Percentiles rank a stretch among this genome's conserved stretches.
phyloP scores from a whole-genome alignment of 768 basidiomycete genomes.

The Trametes elegans region DNA sequence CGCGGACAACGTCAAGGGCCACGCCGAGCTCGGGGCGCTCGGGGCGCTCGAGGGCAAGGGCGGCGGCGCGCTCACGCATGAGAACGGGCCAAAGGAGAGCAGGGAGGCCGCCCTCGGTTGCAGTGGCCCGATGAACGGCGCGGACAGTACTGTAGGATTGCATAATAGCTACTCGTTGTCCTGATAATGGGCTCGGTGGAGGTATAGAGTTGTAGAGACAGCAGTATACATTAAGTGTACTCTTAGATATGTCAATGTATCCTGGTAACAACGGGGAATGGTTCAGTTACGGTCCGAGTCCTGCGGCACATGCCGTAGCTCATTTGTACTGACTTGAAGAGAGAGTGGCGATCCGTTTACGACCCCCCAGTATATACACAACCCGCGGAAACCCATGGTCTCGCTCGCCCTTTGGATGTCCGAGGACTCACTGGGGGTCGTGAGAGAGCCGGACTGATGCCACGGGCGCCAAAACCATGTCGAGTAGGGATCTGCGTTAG shows the following conservation, averaged over 20 bases:
- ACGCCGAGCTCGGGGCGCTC: slow-evolving; percentile 30
- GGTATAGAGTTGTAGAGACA: neutral
- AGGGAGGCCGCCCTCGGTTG: slow-evolving; percentile 29
- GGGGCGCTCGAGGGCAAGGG: slow-evolving; percentile 28
- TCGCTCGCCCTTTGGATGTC: no score
- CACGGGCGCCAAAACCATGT: no score
- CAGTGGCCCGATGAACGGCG: slow-evolving; percentile 52
- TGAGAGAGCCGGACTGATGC: no score
- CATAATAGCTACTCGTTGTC: slow-evolving; percentile 48
- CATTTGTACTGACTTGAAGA: no score
- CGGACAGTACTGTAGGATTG: slow-evolving; percentile 76
- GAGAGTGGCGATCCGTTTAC: no score
- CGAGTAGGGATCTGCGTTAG: no score
- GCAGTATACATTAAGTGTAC: slow-evolving; percentile 8
- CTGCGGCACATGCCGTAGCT: no score
- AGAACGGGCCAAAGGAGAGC: slow-evolving; percentile 19
- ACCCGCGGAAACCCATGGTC: no score
- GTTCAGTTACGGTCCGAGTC: no score
- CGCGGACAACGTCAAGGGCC: slow-evolving; percentile 72
- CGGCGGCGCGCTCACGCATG: slow-evolving; percentile 20
- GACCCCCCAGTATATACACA: no score
- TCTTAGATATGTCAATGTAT: neutral
- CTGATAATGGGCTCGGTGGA: neutral
- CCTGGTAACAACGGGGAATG: no score
- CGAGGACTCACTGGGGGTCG: no score